These are phyloP conservation scores for Epichloe coenophiala DNA, from an alignment of 2,329 filamentous ascomycete species.

Conservation along the genomic window DNA sequence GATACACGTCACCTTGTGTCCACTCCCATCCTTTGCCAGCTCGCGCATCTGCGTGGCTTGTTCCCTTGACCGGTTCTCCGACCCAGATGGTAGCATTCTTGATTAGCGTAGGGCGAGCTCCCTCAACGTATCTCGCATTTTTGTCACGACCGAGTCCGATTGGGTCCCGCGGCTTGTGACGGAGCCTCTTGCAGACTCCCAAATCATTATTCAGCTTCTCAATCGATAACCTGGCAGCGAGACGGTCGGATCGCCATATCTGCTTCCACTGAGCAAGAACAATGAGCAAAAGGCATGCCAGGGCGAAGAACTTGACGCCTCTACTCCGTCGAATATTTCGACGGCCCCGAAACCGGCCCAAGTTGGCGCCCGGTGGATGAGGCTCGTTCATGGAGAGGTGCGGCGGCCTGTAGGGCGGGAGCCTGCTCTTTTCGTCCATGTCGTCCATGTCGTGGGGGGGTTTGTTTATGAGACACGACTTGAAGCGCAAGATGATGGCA, in stretches of 20 bases:
- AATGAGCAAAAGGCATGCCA: conserved; percentile 37
- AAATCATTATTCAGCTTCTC: conserved; percentile 40
- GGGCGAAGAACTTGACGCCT: conserved; percentile 26
- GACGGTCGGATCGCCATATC: conserved; percentile 16
- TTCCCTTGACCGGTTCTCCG: conserved; percentile 42
- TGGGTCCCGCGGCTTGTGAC: conserved; percentile 39
- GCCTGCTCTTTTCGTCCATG: conserved; percentile 28
- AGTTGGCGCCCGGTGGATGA: not conserved
- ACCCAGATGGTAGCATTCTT: conserved; percentile 55
- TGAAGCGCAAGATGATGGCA: not conserved
- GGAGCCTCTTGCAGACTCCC: conserved; percentile 40
- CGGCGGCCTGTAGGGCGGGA: conserved; percentile 30
- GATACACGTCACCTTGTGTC: conserved; percentile 44
- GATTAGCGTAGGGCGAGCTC: conserved; percentile 46
- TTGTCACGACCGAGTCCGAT: conserved; percentile 40
- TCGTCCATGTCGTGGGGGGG: not conserved
- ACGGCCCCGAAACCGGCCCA: conserved; percentile 10
- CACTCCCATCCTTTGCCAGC: conserved; percentile 47
- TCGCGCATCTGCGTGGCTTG: conserved; percentile 37
- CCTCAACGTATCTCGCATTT: conserved; percentile 47
- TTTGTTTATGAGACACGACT: not conserved
- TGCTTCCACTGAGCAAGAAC: conserved; percentile 36
- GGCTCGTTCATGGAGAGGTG: conserved; percentile 8
- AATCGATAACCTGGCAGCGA: conserved; percentile 30
- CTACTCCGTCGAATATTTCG: conserved; percentile 28